Percentiles rank a stretch among this genome's conserved stretches.
phyloP scores from a whole-genome alignment of 805 yeast genomes.

The Pachysolen tannophilus region DNA sequence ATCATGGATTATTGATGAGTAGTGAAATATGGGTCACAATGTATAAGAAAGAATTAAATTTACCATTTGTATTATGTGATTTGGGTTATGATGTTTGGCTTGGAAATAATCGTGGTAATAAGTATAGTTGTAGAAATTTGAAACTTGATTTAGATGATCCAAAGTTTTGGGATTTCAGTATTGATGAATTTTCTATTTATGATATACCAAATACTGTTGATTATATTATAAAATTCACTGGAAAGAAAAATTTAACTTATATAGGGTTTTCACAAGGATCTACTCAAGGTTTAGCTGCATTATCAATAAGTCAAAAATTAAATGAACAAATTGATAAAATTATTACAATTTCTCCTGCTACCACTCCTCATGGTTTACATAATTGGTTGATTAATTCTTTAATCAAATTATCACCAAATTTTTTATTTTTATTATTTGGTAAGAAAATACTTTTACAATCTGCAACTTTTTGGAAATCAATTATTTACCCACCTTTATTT shows the following conservation, averaged over 20 bases:
- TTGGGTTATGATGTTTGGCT: slow-evolving; percentile 91
- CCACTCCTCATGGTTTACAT: slow-evolving; percentile 80
- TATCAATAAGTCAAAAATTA: slow-evolving; percentile 62
- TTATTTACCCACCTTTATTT: slow-evolving; percentile 44
- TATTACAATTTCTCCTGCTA: slow-evolving; percentile 72
- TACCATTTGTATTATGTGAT: slow-evolving; percentile 72
- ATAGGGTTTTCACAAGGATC: slow-evolving; percentile 95
- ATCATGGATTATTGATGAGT: slow-evolving; percentile 84
- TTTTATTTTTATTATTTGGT: slow-evolving; percentile 70
- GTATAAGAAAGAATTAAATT: slow-evolving; percentile 33
- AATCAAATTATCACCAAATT: slow-evolving; percentile 66
- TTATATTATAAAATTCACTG: slow-evolving; percentile 54
- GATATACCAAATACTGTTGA: slow-evolving; percentile 85
- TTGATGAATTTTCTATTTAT: slow-evolving; percentile 86
- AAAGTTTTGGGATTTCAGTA: slow-evolving; percentile 81
- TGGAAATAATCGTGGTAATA: slow-evolving; percentile 88
- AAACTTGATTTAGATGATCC: slow-evolving; percentile 27
- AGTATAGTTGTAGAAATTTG: slow-evolving; percentile 78
- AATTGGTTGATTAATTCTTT: slow-evolving; percentile 63
- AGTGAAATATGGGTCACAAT: slow-evolving; percentile 55
- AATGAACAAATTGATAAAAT: slow-evolving; percentile 44
- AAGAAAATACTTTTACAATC: slow-evolving; percentile 65
- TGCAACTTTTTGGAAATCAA: slow-evolving; percentile 48
- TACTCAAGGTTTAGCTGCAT: slow-evolving; percentile 86
- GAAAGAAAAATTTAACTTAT: slow-evolving; percentile 43